Base-by-base conservation (phyloP, 306 rosid genomes). In the Ammopiptanthus mongolicus region DNA sequence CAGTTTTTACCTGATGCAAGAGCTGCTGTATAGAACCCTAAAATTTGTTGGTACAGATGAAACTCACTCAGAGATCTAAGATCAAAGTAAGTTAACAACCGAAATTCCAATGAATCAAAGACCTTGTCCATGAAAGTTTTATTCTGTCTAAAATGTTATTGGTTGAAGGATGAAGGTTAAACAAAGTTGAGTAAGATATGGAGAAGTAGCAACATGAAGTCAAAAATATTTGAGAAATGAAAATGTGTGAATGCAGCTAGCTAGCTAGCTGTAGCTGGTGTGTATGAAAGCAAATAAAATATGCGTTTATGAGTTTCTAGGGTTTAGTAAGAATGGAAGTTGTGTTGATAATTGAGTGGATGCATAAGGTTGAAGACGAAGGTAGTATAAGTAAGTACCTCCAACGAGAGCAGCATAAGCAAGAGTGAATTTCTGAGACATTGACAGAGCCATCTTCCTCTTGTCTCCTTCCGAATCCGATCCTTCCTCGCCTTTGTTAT, bases 371-470 rank as follows among this genome's bases (percentile, higher is more conserved):
- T 39, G 10, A 39, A 12, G 1, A 10, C 7, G 47, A 31, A 6
- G 4, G 6, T 4, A 29, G 34, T 3, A 29, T n/a, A n/a, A n/a
- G 34, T 5, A 10, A 36, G 29, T 68, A 95, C 99, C 99, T 92
- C 96, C 99, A 64, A 96, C 89, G 47, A 96, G 93, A 2, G 86
- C 88, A 84, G 98, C 99, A 82, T 92, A 96, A 64, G 84, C 98
- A 18, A 96, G 89, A 71, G 99, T 96, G 15, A 96, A 76, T 70
- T 96, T 92, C 91, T 96, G 99, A 56, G 99, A 96, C 98, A 92
- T 89, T 23, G 91, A 92, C 84, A 87, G 56, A 59, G 74, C 89
- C 80, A 80, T 81, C 44, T 89, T 89, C 87, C 62, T 74, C 72
- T 77, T 82, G 25, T 79, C 84, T 6, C 80, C 78, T 11, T 83